A percentile compares a stretch with the other conserved stretches of the same genome.
Evolutionary conservation across 2,329 filamentous ascomycete genomes (phyloP).

Genomic region (Nannizzia gypsea): DNA sequence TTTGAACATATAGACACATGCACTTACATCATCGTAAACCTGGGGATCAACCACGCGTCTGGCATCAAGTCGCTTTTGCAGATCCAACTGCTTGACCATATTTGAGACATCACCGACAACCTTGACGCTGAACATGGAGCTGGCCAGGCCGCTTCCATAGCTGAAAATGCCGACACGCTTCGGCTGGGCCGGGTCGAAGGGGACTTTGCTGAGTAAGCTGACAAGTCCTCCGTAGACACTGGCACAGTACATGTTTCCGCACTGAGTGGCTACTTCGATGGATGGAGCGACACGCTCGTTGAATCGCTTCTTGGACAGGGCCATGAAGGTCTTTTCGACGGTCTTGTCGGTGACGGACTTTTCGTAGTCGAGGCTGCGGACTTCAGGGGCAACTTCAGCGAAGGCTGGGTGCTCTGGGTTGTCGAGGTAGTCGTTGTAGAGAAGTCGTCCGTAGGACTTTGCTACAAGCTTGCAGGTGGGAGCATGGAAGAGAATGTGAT

Average conservation of each 20-base stretch:
- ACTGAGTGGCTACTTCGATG: slow-evolving; percentile 66
- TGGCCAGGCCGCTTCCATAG: slow-evolving; percentile 67
- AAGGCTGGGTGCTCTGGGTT: slow-evolving; percentile 57
- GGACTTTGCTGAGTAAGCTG: slow-evolving; percentile 51
- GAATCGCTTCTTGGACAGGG: slow-evolving; percentile 71
- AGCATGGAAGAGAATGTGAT: slow-evolving; percentile 72
- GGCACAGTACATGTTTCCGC: slow-evolving; percentile 53
- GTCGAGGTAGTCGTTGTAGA: slow-evolving; percentile 75
- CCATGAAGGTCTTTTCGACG: slow-evolving; percentile 80
- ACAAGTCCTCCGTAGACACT: slow-evolving; percentile 48
- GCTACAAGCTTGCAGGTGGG: slow-evolving; percentile 79
- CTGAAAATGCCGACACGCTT: slow-evolving; percentile 68
- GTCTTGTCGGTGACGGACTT: slow-evolving; percentile 69
- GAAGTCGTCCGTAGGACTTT: slow-evolving; percentile 71
- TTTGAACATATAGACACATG: background rate
- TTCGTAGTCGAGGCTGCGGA: slow-evolving; percentile 67
- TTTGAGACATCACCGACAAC: slow-evolving; percentile 57
- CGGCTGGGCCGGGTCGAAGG: slow-evolving; percentile 51
- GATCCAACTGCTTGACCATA: slow-evolving; percentile 56
- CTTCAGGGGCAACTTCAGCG: slow-evolving; percentile 61
- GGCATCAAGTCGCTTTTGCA: slow-evolving; percentile 55
- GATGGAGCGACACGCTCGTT: slow-evolving; percentile 62
- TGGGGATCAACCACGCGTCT: slow-evolving; percentile 56
- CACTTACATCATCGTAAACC: slow-evolving; percentile 60
- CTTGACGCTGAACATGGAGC: slow-evolving; percentile 56